Evolutionary conservation across 495 filamentous ascomycete species (phyloP).

Genomic region (Penicillium angulare): DNA sequence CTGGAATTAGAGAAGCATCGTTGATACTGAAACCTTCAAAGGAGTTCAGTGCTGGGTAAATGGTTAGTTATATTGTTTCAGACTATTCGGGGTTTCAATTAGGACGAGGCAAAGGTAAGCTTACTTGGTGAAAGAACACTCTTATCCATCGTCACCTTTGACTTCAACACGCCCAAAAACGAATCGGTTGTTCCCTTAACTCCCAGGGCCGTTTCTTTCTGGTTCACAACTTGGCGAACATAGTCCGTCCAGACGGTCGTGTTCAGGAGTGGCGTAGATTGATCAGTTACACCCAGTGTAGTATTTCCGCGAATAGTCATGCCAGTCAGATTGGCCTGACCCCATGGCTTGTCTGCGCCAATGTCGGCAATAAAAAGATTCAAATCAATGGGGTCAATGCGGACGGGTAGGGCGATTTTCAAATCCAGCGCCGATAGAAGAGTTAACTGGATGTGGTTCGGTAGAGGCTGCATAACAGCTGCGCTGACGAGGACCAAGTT

Average conservation of each 20-base stretch:
- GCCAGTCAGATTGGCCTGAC: constrained; percentile 21
- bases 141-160: constrained; percentile 36
- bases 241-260: constrained; percentile 31
- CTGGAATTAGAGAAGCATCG: constrained; percentile 16
- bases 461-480: constrained; percentile 31
- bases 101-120: not conserved
- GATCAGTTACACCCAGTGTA: constrained; percentile 25
- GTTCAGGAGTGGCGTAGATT: constrained; percentile 25
- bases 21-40: constrained; percentile 31
- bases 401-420: constrained; percentile 33
- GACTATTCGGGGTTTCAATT: not conserved
- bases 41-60: constrained; percentile 22
- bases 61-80: constrained; percentile 6
- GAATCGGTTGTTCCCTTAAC: constrained; percentile 33
- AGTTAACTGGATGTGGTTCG: constrained; percentile 31
- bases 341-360: constrained; percentile 27
- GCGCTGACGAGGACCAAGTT: constrained; percentile 37
- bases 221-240: constrained; percentile 33
- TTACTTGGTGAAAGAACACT: constrained; percentile 35
- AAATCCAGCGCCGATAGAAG: constrained; percentile 36
- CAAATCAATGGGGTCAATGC: constrained; percentile 36
- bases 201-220: constrained; percentile 27
- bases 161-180: constrained; percentile 34
- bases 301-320: constrained; percentile 34
- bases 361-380: constrained; percentile 32